Evolutionary conservation across 768 basidiomycete genomes (phyloP), one percentile per base, ranked within the genome.

Genomic region (Sistotremastrum niveocremeum): DNA sequence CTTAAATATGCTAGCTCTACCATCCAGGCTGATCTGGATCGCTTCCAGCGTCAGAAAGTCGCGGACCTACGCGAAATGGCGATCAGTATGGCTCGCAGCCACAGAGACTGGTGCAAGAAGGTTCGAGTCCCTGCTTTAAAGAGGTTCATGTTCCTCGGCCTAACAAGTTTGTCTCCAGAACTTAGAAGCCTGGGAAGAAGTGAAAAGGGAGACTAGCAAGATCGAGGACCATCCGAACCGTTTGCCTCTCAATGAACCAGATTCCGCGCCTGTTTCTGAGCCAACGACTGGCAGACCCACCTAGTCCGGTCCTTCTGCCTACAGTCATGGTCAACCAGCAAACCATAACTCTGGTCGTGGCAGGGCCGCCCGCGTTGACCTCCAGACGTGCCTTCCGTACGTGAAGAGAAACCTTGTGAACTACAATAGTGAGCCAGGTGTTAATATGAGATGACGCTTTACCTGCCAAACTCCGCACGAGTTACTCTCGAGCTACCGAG

Each of bases 41-140:
- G 95, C 42, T 99, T 99, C 65, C 95, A 99, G 61, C 77, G 95
- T 28, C 95, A 98, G 68, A 99, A 99, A 60, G 95, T 99, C 3
- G 89, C 90, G 5, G 95, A 99, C 66, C 54, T 98, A 53, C 70
- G 91, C 35, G 88, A 94, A 61, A 91, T 99, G 91, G 68, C 83
- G 36, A 86, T 98, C 50, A 77, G 76, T 54, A 82, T 98, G 74
- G 86, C 90, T 0, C 73, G 75, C 55, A 84, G 81, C 45, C 95
- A 99, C 61, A 76, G 84, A 42, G 95, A 98, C 54, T 98, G 93
- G 93, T 94, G 90, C 62, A 82, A 85, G 69, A 87, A 91, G 80
- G 94, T 90, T 31, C 20, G 20, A 20, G 20, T 20, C 9, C 5
- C 3, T 42, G 5, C 10, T 28, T 20, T 20, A 20, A 20, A 20